A percentile compares a stretch with the other conserved stretches of the same genome.
Conservation (phyloP, 441 rosid species). For the Sinapis alba region DNA sequence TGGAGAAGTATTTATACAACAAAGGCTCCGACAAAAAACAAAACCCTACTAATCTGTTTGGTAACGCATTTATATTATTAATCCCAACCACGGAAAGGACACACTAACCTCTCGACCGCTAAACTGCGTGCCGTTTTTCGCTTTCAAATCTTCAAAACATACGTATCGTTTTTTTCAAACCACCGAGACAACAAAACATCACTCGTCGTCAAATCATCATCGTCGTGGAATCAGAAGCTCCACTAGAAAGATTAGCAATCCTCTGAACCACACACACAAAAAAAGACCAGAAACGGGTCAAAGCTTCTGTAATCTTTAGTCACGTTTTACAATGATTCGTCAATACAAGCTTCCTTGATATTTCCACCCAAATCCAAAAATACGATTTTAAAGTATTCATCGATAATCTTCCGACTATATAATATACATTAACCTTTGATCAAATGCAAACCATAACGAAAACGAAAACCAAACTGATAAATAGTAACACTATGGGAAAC, state of each 20-base stretch:
- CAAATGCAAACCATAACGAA: constrained; percentile 14
- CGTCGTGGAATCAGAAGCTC: constrained; percentile 3
- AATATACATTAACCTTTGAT: background rate
- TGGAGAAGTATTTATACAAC: background rate
- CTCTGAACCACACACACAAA: constrained; percentile 31
- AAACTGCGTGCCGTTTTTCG: constrained; percentile 2
- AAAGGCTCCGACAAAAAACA: background rate
- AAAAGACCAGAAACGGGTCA: constrained; percentile 34
- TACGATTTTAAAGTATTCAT: background rate
- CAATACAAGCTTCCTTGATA: background rate
- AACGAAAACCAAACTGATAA: constrained; percentile 11
- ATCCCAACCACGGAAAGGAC: constrained; percentile 5
- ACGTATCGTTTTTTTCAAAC: constrained; percentile 10
- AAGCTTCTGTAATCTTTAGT: background rate
- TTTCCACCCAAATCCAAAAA: constrained; percentile 8
- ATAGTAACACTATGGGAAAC: constrained; percentile 52
- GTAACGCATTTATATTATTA: background rate
- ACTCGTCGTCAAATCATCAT: background rate
- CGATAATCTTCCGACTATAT: constrained; percentile 1
- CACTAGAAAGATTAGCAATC: background rate
- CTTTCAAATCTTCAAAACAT: background rate
- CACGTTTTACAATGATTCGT: background rate
- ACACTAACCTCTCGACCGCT: background rate
- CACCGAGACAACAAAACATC: background rate
- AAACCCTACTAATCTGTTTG: constrained; percentile 36